phyloP scores from a whole-genome alignment of 2,329 filamentous ascomycete genomes.

The Fusarium fracticaudum region DNA sequence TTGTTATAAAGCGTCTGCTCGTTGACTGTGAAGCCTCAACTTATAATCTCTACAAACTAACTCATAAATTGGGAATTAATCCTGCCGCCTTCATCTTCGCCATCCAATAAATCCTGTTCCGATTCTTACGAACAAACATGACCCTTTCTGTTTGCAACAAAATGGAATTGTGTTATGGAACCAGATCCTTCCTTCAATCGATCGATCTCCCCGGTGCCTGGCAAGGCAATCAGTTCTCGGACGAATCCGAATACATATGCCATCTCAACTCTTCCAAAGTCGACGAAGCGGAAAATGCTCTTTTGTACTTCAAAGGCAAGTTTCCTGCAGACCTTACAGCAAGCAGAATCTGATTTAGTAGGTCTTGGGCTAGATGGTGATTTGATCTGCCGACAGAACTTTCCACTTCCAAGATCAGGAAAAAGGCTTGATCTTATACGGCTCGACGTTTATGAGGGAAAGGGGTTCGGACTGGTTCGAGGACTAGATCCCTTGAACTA shows the following conservation, averaged over 20 bases:
- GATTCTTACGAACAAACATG: too few species aligned
- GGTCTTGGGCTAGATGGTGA: slow-evolving; percentile 65
- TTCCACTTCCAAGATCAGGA: slow-evolving; percentile 67
- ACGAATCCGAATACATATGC: neutral
- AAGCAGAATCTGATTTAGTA: slow-evolving; percentile 29
- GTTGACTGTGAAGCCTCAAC: fast-evolving
- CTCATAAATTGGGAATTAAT: too few species aligned
- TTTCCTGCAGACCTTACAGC: fast-evolving
- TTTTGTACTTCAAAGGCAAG: neutral
- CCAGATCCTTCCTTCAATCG: neutral
- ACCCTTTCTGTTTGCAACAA: too few species aligned
- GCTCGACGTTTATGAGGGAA: slow-evolving; percentile 65
- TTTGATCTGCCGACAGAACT: slow-evolving; percentile 63
- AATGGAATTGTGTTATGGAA: neutral
- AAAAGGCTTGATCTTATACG: slow-evolving; percentile 61
- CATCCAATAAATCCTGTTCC: fast-evolving
- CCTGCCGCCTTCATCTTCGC: too few species aligned
- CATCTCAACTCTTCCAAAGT: neutral
- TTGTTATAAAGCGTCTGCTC: fast-evolving
- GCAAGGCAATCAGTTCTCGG: neutral
- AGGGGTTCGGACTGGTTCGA: slow-evolving; percentile 71
- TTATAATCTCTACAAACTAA: fast-evolving
- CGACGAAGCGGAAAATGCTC: neutral
- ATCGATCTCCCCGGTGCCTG: neutral
- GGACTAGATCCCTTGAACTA: slow-evolving; percentile 67